phyloP scores from a whole-genome alignment of 768 basidiomycete genomes.

The Boletus rufocinnamomeus region DNA sequence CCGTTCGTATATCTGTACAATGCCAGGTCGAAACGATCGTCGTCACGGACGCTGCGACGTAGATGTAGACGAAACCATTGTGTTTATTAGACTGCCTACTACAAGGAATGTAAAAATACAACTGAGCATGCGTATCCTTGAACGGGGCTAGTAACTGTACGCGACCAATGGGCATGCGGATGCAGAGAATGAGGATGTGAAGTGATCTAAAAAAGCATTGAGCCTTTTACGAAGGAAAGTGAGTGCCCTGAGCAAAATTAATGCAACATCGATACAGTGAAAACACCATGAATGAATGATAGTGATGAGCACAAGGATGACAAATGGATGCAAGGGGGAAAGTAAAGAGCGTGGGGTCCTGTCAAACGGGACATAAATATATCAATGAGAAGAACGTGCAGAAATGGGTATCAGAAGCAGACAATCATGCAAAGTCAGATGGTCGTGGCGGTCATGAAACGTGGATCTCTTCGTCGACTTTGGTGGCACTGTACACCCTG shows the following conservation, averaged over 20 bases:
- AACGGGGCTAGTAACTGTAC: slow-evolving; percentile 3
- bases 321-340: neutral
- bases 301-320: slow-evolving; percentile 3
- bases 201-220: slow-evolving; percentile 1
- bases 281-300: neutral
- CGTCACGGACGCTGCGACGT: slow-evolving; percentile 8
- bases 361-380: slow-evolving; percentile 12
- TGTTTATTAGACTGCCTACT: slow-evolving; percentile 10
- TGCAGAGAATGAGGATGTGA: slow-evolving; percentile 14
- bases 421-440: neutral
- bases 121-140: slow-evolving; percentile 2
- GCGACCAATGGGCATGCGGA: slow-evolving; percentile 13
- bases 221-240: slow-evolving; percentile 11
- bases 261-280: slow-evolving; percentile 20
- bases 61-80: neutral
- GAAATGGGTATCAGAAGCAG: neutral
- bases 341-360: slow-evolving; percentile 23
- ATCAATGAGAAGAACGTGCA: slow-evolving; percentile 1
- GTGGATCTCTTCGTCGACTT: slow-evolving; percentile 36
- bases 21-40: slow-evolving; percentile 24
- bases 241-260: slow-evolving; percentile 4
- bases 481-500: slow-evolving; percentile 53
- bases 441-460: slow-evolving; percentile 17
- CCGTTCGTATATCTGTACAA: slow-evolving; percentile 7
- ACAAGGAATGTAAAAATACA: slow-evolving; percentile 24